Evolutionary conservation across 2,329 filamentous ascomycete species (phyloP).

Genomic region (Fusarium stilboides): DNA sequence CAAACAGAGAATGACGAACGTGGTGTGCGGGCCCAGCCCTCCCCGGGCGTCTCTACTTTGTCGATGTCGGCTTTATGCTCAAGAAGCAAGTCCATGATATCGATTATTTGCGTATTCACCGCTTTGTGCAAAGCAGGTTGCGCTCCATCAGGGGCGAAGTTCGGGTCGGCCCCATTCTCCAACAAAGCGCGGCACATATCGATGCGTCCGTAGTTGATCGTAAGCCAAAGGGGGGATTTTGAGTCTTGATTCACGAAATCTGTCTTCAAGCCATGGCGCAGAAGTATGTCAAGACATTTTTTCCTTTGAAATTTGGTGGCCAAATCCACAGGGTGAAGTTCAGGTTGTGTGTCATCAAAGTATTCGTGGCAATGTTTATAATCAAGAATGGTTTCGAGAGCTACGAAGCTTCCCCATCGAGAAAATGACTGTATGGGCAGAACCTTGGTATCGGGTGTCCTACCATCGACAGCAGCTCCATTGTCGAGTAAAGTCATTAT

Average conservation of each 20-base stretch:
- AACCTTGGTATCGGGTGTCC: not conserved
- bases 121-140: not conserved
- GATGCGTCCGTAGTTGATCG: not conserved
- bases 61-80: not conserved
- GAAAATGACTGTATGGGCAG: not conserved
- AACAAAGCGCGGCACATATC: not conserved
- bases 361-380: not conserved
- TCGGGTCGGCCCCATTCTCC: not conserved
- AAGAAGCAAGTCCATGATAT: not conserved
- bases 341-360: not conserved
- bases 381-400: not conserved
- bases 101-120: fast-evolving
- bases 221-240: not conserved
- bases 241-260: fast-evolving
- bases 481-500: not conserved
- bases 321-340: fast-evolving
- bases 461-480: not conserved
- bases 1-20: not conserved
- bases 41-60: not conserved
- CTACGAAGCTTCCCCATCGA: not conserved
- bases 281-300: not conserved
- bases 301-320: fast-evolving
- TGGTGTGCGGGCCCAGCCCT: not conserved
- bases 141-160: not conserved
- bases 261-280: not conserved